phyloP scores from a whole-genome alignment of 164 flowering plant genomes.

The Cinnamomum micranthum region DNA sequence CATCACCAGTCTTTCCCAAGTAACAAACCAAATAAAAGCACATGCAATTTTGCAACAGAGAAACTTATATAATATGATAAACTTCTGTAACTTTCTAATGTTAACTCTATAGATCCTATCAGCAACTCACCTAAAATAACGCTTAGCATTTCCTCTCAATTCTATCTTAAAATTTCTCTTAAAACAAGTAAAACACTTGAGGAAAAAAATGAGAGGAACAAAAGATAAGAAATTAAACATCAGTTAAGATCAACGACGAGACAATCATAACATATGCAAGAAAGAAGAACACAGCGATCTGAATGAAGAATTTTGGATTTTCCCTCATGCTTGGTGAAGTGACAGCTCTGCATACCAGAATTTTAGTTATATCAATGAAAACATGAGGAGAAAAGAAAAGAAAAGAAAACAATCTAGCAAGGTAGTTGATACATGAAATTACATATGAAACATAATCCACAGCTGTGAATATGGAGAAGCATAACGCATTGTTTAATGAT shows the following conservation, averaged over 20 bases:
- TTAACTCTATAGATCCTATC: neutral
- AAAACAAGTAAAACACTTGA: neutral
- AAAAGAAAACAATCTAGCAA: neutral
- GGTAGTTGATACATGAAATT: neutral
- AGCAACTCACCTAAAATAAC: neutral
- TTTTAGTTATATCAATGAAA: neutral
- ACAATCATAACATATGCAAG: constrained; percentile 88
- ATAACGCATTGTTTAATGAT: too few relatives aligned
- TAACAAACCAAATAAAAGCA: too few relatives aligned
- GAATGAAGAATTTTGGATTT: constrained; percentile 87
- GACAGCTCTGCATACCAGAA: constrained; percentile 70
- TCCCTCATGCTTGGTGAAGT: constrained; percentile 94
- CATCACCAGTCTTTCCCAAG: too few relatives aligned
- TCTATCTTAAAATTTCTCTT: neutral
- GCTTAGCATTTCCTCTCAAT: neutral
- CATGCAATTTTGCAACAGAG: too few relatives aligned
- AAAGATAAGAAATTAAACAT: constrained; percentile 28
- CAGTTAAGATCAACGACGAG: constrained; percentile 89
- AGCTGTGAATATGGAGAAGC: too few relatives aligned
- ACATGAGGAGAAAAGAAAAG: neutral
- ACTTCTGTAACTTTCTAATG: neutral
- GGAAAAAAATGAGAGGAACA: neutral
- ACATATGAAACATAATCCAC: neutral
- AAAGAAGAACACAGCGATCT: constrained; percentile 81
- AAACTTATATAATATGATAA: too few relatives aligned